Evolutionary conservation across 805 yeast species (phyloP).

Genomic region (Brettanomyces bruxellensis): DNA sequence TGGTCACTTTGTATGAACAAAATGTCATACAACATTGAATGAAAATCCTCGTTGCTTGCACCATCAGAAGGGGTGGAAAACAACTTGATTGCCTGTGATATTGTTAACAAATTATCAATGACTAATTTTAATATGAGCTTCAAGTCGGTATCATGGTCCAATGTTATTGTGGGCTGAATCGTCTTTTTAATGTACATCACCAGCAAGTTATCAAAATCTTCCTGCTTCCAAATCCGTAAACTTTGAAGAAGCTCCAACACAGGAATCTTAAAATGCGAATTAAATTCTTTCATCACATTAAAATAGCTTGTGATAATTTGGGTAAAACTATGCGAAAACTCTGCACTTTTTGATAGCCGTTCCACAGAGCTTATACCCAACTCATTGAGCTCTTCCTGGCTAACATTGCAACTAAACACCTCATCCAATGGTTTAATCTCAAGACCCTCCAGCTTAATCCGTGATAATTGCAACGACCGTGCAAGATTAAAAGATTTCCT

Average conservation of each 20-base stretch:
- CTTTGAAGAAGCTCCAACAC: constrained; percentile 12
- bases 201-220: constrained; percentile 19
- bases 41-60: constrained; percentile 10
- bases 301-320: constrained; percentile 19
- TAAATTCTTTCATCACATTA: constrained; percentile 17
- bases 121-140: constrained; percentile 30
- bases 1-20: constrained; percentile 14
- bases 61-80: constrained; percentile 15
- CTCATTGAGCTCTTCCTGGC: constrained; percentile 11
- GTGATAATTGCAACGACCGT: constrained; percentile 5
- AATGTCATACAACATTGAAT: constrained; percentile 17
- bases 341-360: constrained; percentile 23
- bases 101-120: constrained; percentile 26
- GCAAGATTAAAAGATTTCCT: constrained; percentile 7
- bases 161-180: constrained; percentile 22
- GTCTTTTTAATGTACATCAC: constrained; percentile 17
- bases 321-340: constrained; percentile 19
- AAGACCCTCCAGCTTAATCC: background rate
- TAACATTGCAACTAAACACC: constrained; percentile 3
- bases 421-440: background rate
- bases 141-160: constrained; percentile 27
- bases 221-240: constrained; percentile 32
- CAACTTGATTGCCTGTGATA: constrained; percentile 27
- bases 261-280: constrained; percentile 3
- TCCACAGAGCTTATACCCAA: constrained; percentile 22